Evolutionary conservation across 148 eudicot genomes (phyloP), one percentile per base, ranked within the genome.

Genomic region (Simmondsia chinensis): DNA sequence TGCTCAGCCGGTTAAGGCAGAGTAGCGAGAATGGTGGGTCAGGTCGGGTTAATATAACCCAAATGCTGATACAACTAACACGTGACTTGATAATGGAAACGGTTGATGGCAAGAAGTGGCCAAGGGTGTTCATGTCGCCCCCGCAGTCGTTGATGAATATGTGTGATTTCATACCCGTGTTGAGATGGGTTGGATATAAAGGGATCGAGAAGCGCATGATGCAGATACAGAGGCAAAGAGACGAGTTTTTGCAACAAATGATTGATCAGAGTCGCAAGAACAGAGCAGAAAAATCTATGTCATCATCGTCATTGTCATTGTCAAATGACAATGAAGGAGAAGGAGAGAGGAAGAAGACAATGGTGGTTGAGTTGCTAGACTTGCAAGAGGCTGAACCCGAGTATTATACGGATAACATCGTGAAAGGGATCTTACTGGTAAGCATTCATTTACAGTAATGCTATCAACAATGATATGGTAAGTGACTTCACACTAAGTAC

Each of bases 141-240:
- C 26, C 73, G 3, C 1, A 48, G 0, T 8, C 6, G 2, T 1
- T 59, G 2, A 33, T 56, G 20, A 69, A 55, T 4, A 7, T 60
- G 12, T 61, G 66, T 9, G 82, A 72, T 57, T 76, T 39, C 10
- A 37, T 72, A 8, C 82, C 77, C 15, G 11, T 64, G 22, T 46
- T 76, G 61, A 72, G 66, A 18, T 65, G 72, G 82, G 16, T 76
- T 33, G 77, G 63, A 9, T 68, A 48, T 33, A 64, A 57, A 41
- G 72, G 75, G n/a, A n/a, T 61, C 22, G 64, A 72, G 39, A 76
- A 58, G 59, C 48, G 44, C 2, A 19, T 61, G 54, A 58, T 29
- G 2, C n/a, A 0, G 2, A 8, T 54, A 43, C 54, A 54, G 12
- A 33, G 27, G 13, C 55, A 58, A 21, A 72, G 75, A 46, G 72